Percentiles rank a stretch among this genome's conserved stretches.
These are phyloP conservation scores for Saitozyma sp. DNA, from an alignment of 768 basidiomycete genomes.

Conservation along the genomic window DNA sequence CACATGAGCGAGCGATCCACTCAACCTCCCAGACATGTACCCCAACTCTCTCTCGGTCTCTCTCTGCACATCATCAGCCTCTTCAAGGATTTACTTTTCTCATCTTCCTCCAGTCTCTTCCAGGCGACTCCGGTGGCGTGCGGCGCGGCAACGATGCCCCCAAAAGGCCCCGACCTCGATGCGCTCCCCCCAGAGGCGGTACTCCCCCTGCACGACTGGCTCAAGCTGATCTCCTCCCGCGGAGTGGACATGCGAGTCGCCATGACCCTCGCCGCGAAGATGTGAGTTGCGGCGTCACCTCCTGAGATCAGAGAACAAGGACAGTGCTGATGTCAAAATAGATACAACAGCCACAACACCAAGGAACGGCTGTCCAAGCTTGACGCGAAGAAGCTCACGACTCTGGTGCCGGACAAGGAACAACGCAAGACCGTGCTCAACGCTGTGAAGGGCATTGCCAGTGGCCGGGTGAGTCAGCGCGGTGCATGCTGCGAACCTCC, in stretches of 20 bases:
- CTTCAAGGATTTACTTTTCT: no score
- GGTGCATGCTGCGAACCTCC: background rate
- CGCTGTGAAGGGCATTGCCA: conserved; percentile 42
- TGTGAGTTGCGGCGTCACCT: conserved; percentile 26
- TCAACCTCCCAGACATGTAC: no score
- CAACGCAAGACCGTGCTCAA: conserved; percentile 36
- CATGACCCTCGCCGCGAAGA: conserved; percentile 48
- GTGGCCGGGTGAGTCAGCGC: conserved; percentile 27
- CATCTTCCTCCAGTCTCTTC: background rate
- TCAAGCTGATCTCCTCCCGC: conserved; percentile 41
- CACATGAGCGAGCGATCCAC: no score
- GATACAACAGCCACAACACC: conserved; percentile 45
- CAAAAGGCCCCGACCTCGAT: conserved; percentile 17
- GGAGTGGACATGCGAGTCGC: conserved; percentile 50
- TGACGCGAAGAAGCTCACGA: conserved; percentile 32
- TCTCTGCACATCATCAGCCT: no score
- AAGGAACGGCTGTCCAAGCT: conserved; percentile 27
- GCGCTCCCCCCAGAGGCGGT: conserved; percentile 15
- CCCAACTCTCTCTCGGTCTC: no score
- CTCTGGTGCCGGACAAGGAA: conserved; percentile 46
- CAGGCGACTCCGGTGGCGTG: background rate
- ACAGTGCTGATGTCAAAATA: background rate
- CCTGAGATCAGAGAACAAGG: background rate
- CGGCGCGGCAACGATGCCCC: background rate
- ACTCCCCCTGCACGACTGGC: conserved; percentile 46